phyloP scores from a whole-genome alignment of 176 grass and related monocot genomes.

The Ensete glaucum region DNA sequence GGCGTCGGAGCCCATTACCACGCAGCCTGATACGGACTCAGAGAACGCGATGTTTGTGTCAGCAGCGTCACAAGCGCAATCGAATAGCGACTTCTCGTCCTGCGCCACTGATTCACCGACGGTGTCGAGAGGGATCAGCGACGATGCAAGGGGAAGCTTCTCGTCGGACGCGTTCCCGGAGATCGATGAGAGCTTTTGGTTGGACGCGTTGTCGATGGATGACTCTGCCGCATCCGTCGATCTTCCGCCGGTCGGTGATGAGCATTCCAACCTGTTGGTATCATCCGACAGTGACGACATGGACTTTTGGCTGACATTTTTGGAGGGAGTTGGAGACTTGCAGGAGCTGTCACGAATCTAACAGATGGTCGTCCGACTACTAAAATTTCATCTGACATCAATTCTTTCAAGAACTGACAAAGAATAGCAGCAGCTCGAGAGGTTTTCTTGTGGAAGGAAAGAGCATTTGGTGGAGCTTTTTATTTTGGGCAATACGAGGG shows the following conservation, averaged over 20 bases:
- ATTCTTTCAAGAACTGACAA: no score
- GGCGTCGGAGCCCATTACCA: not conserved
- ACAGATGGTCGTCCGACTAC: no score
- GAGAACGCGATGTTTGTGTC: not conserved
- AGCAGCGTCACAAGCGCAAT: not conserved
- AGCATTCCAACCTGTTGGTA: not conserved
- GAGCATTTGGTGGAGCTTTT: no score
- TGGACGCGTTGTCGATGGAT: not conserved
- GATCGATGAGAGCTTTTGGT: not conserved
- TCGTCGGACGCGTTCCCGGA: not conserved
- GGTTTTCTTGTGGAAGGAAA: no score
- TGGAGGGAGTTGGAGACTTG: not conserved
- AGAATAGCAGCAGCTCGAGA: no score
- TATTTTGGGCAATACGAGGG: no score
- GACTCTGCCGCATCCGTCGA: not conserved
- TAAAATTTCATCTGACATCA: no score
- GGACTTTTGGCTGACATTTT: not conserved
- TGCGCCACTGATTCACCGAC: not conserved
- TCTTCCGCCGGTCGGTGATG: not conserved
- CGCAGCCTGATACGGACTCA: not conserved
- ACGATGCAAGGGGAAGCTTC: not conserved
- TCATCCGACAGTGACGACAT: not conserved
- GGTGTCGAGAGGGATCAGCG: not conserved
- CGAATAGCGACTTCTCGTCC: not conserved
- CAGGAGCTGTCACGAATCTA: no score